A percentile compares a stretch with the other conserved stretches of the same genome.
Evolutionary conservation across 768 basidiomycete species (phyloP).

Genomic region (Tubosaeta sp.): DNA sequence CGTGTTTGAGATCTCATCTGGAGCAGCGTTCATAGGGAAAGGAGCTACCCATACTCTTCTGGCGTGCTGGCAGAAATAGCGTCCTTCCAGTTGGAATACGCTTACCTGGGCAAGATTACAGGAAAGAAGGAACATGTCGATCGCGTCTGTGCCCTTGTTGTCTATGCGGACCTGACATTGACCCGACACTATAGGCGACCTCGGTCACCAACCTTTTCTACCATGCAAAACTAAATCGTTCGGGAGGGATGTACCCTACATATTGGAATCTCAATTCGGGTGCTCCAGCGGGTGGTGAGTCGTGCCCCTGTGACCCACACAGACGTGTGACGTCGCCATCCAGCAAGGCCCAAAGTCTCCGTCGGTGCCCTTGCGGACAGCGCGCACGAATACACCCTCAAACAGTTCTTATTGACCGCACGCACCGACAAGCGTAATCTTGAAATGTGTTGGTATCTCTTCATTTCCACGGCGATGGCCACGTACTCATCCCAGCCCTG

Average conservation of each 20-base stretch:
- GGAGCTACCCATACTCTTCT: background rate
- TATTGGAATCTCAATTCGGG: conserved; percentile 50
- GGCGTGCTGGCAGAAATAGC: conserved; percentile 72
- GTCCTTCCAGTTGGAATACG: conserved; percentile 77
- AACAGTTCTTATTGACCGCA: conserved; percentile 64
- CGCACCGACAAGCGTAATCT: conserved; percentile 56
- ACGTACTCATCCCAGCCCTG: background rate
- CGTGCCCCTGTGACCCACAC: background rate
- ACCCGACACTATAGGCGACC: conserved; percentile 37
- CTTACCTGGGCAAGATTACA: conserved; percentile 76
- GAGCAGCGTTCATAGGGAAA: background rate
- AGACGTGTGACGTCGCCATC: background rate
- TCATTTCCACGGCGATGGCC: background rate
- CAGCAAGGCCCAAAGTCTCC: conserved; percentile 38
- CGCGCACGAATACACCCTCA: conserved; percentile 72
- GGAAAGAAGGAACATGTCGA: conserved; percentile 62
- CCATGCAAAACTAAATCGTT: conserved; percentile 38
- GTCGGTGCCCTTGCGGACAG: conserved; percentile 68
- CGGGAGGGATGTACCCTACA: conserved; percentile 62
- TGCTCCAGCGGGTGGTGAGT: conserved; percentile 44
- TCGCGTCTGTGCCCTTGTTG: conserved; percentile 37
- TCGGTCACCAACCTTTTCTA: conserved; percentile 45
- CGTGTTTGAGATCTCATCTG: background rate
- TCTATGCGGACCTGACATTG: background rate
- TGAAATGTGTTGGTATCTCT: conserved; percentile 55